Evolutionary conservation across 352 stramenopile genomes (phyloP).

Genomic region (Phytophthora pistaciae): DNA sequence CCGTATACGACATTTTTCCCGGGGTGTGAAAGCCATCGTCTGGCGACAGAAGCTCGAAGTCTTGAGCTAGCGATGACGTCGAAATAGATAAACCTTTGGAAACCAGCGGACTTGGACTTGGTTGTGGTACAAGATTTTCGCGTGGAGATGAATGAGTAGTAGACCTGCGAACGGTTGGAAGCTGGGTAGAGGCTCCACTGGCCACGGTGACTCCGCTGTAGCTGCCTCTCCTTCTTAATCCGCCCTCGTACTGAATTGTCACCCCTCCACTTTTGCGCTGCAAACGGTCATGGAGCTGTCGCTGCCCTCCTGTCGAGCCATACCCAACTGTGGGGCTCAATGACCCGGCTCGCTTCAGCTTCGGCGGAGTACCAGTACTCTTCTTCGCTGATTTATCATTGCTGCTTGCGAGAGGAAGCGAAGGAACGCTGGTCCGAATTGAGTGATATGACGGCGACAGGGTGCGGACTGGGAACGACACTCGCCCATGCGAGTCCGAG

Average conservation of each 20-base stretch:
- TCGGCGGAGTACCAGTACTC: slow-evolving; percentile 24
- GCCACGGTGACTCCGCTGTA: slow-evolving; percentile 22
- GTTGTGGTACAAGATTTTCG: slow-evolving; percentile 17
- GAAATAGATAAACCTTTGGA: slow-evolving; percentile 14
- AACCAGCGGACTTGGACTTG: slow-evolving; percentile 15
- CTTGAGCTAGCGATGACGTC: slow-evolving; percentile 37
- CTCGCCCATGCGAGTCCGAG: slow-evolving; percentile 27
- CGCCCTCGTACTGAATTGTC: slow-evolving; percentile 15
- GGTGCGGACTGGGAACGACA: slow-evolving; percentile 34
- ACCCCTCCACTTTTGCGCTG: slow-evolving; percentile 32
- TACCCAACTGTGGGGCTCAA: slow-evolving; percentile 32
- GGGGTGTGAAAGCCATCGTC: slow-evolving; percentile 28
- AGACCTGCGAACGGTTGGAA: slow-evolving; percentile 17
- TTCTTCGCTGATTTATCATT: slow-evolving; percentile 17
- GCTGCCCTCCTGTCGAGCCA: slow-evolving; percentile 37
- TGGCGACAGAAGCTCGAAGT: slow-evolving; percentile 37
- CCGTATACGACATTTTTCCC: slow-evolving; percentile 20
- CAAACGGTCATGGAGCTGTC: slow-evolving; percentile 36
- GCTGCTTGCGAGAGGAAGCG: slow-evolving; percentile 8
- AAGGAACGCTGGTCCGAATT: slow-evolving; percentile 19
- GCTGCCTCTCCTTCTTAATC: slow-evolving; percentile 33
- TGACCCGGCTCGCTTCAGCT: slow-evolving; percentile 32
- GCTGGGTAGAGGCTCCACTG: slow-evolving; percentile 10
- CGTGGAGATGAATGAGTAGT: slow-evolving; percentile 18
- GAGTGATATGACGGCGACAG: slow-evolving; percentile 35